Base-by-base conservation (phyloP, 257 asterid genomes). In the Catharanthus roseus region DNA sequence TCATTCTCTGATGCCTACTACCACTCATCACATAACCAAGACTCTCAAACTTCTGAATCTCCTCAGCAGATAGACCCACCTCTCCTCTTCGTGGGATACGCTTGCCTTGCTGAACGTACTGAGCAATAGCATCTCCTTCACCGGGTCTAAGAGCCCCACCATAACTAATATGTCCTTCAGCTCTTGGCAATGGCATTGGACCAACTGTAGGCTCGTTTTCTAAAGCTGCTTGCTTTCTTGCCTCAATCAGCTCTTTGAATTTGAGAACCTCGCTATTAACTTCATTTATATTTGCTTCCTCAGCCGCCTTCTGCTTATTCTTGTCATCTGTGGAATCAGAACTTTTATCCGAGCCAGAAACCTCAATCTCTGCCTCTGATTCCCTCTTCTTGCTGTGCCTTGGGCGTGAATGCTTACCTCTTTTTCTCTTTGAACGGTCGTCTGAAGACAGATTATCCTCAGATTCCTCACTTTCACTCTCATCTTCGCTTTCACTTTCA, bases 1-100 rank as follows among this genome's bases (percentile, higher is more conserved):
- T 93, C 99, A 93, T 93, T 80, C 99, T 86, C 76, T 93, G 99
- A 83, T 93, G 99, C 74, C 99, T 91, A 75, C 99, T 93, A 70
- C 99, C 99, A 75, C 99, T 93, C 99, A 93, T 93, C 87, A 93
- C 99, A 82, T 89, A 93, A 29, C 99, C 99, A 78, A 93, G 96
- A 57, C 15, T 50, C 89, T 93, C 99, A 60, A 89, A 93, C 85
- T 87, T 93, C 0, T 84, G 78, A 80, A 93, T 93, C 86, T 93
- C 99, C 3, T 93, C 99, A 70, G 99, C 99, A 6, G 99, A 87
- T 34, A 93, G 90, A 71, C 99, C 99, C 83, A 93, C 99, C 81
- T 93, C 99, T 34, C 99, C 99, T 91, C 99, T 91, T 66, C 99
- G 91, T 33, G 99, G 99, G 56, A 93, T 93, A 88, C 99, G 99